Evolutionary conservation across 352 stramenopile species (phyloP).

Genomic region (Saprolegnia parasitica): DNA sequence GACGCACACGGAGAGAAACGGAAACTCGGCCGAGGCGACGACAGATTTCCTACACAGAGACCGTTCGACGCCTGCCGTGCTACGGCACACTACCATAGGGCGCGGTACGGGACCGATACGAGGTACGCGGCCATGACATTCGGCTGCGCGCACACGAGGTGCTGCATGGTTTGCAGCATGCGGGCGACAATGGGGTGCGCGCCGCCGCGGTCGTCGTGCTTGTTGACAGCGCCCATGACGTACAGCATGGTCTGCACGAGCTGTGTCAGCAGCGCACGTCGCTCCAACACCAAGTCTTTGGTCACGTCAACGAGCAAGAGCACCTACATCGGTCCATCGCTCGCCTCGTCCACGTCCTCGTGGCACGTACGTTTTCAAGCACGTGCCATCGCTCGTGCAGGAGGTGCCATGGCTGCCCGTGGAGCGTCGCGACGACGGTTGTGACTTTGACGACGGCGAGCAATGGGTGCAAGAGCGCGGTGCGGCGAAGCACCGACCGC

Average conservation of each 20-base stretch:
- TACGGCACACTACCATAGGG: not conserved
- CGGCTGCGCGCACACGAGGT: not conserved
- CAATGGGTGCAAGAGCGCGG: conserved; percentile 12
- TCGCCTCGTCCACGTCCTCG: not conserved
- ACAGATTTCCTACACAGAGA: not conserved
- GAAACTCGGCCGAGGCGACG: not conserved
- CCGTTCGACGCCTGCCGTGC: too few relatives aligned
- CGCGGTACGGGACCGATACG: not conserved
- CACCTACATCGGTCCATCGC: conserved; percentile 1
- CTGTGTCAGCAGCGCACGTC: not conserved
- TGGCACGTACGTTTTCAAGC: not conserved
- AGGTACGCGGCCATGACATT: not conserved
- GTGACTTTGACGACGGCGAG: conserved; percentile 14
- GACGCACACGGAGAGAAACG: not conserved
- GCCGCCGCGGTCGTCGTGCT: not conserved
- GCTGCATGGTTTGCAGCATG: not conserved
- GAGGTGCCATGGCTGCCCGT: not conserved
- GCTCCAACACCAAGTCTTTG: not conserved
- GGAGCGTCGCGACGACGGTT: not conserved
- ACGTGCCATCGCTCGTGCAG: not conserved
- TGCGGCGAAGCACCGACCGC: not conserved
- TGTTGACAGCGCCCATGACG: not conserved
- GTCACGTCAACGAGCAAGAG: not conserved
- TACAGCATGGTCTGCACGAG: not conserved
- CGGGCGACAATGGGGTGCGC: not conserved